Conservation (phyloP, 164 flowering plant genomes). For the Akebia trifoliata region DNA sequence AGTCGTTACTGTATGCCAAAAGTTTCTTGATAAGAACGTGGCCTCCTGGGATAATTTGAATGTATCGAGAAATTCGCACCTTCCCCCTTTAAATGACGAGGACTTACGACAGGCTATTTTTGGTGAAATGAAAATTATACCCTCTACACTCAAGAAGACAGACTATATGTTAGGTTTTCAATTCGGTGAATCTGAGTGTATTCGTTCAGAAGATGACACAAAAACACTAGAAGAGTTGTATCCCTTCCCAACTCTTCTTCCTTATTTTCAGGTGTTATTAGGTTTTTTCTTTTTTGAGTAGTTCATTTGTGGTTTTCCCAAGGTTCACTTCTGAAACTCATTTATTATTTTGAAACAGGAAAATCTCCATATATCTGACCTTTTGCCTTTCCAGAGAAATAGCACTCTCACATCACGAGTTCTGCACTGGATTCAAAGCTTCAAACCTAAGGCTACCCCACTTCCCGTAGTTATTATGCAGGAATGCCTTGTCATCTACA, state of each 20-base stretch:
- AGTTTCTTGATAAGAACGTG: conserved; percentile 33
- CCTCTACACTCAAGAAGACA: conserved; percentile 40
- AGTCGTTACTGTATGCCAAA: conserved; percentile 50
- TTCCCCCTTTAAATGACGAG: conserved; percentile 80
- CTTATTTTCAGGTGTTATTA: conserved; percentile 55
- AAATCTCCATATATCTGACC: conserved; percentile 50
- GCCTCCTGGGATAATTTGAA: conserved; percentile 50
- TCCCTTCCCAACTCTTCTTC: conserved; percentile 92
- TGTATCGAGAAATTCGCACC: conserved; percentile 47
- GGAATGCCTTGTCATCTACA: conserved; percentile 72
- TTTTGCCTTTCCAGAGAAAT: conserved; percentile 81
- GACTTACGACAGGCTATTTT: conserved; percentile 56
- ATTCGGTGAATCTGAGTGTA: conserved; percentile 46
- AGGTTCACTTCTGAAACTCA: not conserved
- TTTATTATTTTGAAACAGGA: conserved; percentile 43
- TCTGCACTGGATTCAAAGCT: conserved; percentile 58
- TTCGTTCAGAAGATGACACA: conserved; percentile 38
- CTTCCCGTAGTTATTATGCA: conserved; percentile 81
- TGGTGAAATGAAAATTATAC: conserved; percentile 20
- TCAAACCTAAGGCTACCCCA: conserved; percentile 53
- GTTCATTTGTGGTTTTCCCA: not conserved
- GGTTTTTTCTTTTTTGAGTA: not conserved
- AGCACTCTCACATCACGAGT: conserved; percentile 74
- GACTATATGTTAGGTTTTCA: conserved; percentile 60
- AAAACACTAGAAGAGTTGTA: conserved; percentile 48